Evolutionary conservation across 1,284 basidiomycete genomes (phyloP).

Genomic region (Cryptococcus maquisensis): DNA sequence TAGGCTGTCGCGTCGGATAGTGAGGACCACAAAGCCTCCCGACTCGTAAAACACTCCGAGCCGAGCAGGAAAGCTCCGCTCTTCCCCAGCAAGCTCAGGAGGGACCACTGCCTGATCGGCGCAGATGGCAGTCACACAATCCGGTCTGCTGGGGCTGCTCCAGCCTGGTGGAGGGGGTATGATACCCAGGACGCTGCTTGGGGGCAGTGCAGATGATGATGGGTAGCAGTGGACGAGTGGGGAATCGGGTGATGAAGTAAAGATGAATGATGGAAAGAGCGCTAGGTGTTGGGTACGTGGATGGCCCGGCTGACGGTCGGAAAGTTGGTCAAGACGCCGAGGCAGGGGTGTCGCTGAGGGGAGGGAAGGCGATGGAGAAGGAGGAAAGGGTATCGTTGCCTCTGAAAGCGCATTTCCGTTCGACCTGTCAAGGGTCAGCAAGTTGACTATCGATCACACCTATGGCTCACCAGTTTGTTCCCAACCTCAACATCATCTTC

Average conservation of each 20-base stretch:
- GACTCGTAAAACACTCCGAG: slow-evolving; percentile 45
- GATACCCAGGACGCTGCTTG: slow-evolving; percentile 31
- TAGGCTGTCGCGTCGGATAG: slow-evolving; percentile 11
- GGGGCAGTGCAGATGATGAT: neutral
- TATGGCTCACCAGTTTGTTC: slow-evolving; percentile 43
- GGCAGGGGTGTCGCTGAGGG: neutral
- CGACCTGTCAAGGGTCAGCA: slow-evolving; percentile 24
- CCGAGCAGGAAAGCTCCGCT: slow-evolving; percentile 25
- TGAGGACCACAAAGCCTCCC: slow-evolving; percentile 43
- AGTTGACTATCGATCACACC: neutral
- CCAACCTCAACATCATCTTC: slow-evolving; percentile 45
- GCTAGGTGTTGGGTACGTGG: slow-evolving; percentile 35
- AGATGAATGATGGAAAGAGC: slow-evolving; percentile 46
- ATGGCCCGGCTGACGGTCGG: neutral
- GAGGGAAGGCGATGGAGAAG: slow-evolving; percentile 33
- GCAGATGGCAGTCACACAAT: slow-evolving; percentile 42
- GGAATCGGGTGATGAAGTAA: slow-evolving; percentile 38
- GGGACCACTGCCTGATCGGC: slow-evolving; percentile 36
- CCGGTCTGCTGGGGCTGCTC: slow-evolving; percentile 43
- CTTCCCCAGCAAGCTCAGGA: slow-evolving; percentile 8
- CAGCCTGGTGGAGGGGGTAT: slow-evolving; percentile 48
- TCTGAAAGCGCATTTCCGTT: slow-evolving; percentile 43
- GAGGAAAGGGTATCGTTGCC: slow-evolving; percentile 31
- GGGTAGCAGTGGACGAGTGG: slow-evolving; percentile 43
- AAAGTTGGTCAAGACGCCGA: neutral